Conservation (phyloP, 306 rosid species). For the Oemleria cerasiformis region DNA sequence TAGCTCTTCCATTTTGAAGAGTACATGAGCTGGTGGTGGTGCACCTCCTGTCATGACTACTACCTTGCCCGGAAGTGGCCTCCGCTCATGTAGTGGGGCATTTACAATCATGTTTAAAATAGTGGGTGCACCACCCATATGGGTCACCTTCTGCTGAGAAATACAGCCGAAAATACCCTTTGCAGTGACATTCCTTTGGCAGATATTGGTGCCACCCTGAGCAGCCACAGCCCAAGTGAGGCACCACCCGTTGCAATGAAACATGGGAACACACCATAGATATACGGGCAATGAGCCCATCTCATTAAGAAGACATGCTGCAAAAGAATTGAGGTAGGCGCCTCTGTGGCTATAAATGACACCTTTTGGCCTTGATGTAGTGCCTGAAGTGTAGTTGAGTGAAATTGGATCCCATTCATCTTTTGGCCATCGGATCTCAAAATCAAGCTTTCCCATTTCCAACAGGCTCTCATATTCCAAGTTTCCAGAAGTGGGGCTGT, state of each 20-base stretch:
- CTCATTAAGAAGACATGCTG: conserved; percentile 53
- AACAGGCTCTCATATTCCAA: conserved; percentile 64
- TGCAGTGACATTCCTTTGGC: conserved; percentile 66
- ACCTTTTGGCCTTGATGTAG: conserved; percentile 90
- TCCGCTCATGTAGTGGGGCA: conserved; percentile 44
- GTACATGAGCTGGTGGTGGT: conserved; percentile 67
- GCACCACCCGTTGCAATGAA: conserved; percentile 97
- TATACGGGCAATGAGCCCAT: conserved; percentile 69
- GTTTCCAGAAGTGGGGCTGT: conserved; percentile 19
- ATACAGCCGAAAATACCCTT: conserved; percentile 50
- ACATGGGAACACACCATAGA: conserved; percentile 90
- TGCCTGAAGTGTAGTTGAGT: conserved; percentile 88
- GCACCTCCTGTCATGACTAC: conserved; percentile 73
- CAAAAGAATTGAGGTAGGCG: conserved; percentile 84
- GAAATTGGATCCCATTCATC: conserved; percentile 80
- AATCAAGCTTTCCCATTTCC: conserved; percentile 43
- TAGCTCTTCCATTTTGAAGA: conserved; percentile 57
- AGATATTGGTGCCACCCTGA: conserved; percentile 85
- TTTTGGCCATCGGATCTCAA: conserved; percentile 54
- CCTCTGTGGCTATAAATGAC: conserved; percentile 86
- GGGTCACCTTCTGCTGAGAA: conserved; percentile 62
- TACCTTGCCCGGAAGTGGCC: conserved; percentile 58
- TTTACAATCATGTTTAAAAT: conserved; percentile 67
- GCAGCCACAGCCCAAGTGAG: conserved; percentile 86
- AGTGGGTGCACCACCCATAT: conserved; percentile 78